Evolutionary conservation across 1,284 basidiomycete species (phyloP).

Genomic region (Trichosporon ovoides): DNA sequence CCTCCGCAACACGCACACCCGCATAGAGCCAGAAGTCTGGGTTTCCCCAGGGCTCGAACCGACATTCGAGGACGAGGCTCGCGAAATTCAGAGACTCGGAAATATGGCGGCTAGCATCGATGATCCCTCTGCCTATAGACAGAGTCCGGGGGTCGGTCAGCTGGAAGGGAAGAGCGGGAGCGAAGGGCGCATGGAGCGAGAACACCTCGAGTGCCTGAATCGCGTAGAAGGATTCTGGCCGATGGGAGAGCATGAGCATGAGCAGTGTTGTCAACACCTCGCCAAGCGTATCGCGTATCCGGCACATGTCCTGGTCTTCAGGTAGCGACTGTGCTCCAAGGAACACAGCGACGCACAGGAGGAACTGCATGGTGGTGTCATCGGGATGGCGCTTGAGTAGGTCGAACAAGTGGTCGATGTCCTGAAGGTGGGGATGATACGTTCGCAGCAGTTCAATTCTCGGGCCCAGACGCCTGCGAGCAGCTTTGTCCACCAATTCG

Average conservation of each 20-base stretch:
- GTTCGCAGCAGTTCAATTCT: conserved; percentile 33
- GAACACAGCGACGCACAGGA: conserved; percentile 30
- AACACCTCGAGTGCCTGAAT: conserved; percentile 39
- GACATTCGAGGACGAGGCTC: conserved; percentile 14
- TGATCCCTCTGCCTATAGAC: conserved; percentile 31
- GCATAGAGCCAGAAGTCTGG: conserved; percentile 37
- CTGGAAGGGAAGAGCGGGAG: conserved; percentile 34
- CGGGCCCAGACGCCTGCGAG: conserved; percentile 25
- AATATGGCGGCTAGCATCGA: conserved; percentile 19
- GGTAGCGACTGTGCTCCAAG: conserved; percentile 29
- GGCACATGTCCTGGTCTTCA: conserved; percentile 20
- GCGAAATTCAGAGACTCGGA: conserved; percentile 23
- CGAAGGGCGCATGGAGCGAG: conserved; percentile 33
- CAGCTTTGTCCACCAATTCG: conserved; percentile 21
- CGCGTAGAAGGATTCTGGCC: conserved; percentile 28
- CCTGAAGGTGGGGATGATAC: conserved; percentile 40
- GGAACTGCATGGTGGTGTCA: conserved; percentile 21
- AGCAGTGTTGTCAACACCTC: conserved; percentile 22
- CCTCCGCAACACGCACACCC: conserved; percentile 16
- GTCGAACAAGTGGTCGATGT: conserved; percentile 26
- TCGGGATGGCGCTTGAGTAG: conserved; percentile 6
- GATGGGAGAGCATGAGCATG: conserved; percentile 28
- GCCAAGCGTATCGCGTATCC: conserved; percentile 11
- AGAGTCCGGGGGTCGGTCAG: conserved; percentile 26
- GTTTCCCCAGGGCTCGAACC: conserved; percentile 19